A percentile compares a stretch with the other conserved stretches of the same genome.
These are phyloP conservation scores for Blastomyces emzantsi DNA, from an alignment of 2,329 filamentous ascomycete genomes.

Conservation along the genomic window DNA sequence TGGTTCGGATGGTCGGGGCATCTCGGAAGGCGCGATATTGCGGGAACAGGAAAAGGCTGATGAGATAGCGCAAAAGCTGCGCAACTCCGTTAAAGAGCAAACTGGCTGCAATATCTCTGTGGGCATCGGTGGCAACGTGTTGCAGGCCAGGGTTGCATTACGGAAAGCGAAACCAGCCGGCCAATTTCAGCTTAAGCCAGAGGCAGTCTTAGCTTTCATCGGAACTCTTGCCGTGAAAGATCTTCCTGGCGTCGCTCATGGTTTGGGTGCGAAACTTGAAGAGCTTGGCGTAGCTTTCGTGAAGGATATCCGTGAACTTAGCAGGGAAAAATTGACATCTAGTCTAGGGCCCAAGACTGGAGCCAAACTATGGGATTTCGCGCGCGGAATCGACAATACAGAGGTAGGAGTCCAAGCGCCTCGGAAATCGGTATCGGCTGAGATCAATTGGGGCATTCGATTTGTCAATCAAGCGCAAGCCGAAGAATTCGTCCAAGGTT, in stretches of 20 bases:
- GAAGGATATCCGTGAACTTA: slow-evolving; percentile 67
- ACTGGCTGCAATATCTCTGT: slow-evolving; percentile 87
- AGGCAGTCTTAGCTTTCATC: slow-evolving; percentile 67
- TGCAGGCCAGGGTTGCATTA: slow-evolving; percentile 84
- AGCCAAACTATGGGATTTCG: slow-evolving; percentile 81
- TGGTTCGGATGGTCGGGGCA: slow-evolving; percentile 55
- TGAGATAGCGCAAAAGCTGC: slow-evolving; percentile 57
- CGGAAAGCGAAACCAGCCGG: slow-evolving; percentile 91
- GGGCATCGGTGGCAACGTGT: slow-evolving; percentile 81
- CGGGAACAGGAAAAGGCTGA: slow-evolving; percentile 73
- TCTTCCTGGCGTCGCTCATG: slow-evolving; percentile 86
- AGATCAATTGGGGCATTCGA: slow-evolving; percentile 96
- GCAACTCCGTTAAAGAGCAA: slow-evolving; percentile 59
- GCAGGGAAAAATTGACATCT: slow-evolving; percentile 64
- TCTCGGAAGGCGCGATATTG: slow-evolving; percentile 60
- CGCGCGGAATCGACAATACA: slow-evolving; percentile 73
- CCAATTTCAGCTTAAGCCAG: slow-evolving; percentile 77
- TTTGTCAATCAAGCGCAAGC: slow-evolving; percentile 89
- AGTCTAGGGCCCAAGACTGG: slow-evolving; percentile 85
- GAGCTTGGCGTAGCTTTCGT: slow-evolving; percentile 76
- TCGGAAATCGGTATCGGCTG: slow-evolving; percentile 90
- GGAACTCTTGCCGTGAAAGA: slow-evolving; percentile 68
- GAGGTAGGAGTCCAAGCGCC: slow-evolving; percentile 80
- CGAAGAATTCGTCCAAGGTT: slow-evolving; percentile 77
- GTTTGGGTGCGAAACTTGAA: slow-evolving; percentile 77